Evolutionary conservation across 164 flowering plant genomes (phyloP), one percentile per base, ranked within the genome.

Genomic region (Piper longum): DNA sequence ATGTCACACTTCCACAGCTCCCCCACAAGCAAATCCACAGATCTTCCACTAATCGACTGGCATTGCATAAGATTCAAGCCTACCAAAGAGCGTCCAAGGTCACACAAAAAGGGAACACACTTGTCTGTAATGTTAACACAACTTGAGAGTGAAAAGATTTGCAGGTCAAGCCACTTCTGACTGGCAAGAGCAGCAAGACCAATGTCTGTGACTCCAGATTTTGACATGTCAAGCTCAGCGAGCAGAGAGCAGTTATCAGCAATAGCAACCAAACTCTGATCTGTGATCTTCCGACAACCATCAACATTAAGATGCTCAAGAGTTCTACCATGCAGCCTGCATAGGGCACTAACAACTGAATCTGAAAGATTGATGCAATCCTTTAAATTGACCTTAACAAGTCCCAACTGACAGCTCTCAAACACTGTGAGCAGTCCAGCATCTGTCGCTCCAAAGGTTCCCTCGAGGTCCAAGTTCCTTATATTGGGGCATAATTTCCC

Each of bases 11-110:
- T 73, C 86, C 85, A 82, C 26, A 88, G 76, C 52, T 66, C 71
- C 66, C 73, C 82, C 59, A 67, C 73, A 43, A 88, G 87, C 54
- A 66, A 26, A 66, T 74, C 88, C 5, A 81, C 74, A 18, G 75
- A 52, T 64, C 71, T 68, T 63, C 73, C 71, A 81, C 80, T 80
- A 64, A 89, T 72, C 43, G 80, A 65, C 62, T 70, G 73, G 79
- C 96, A 89, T 54, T 75, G 70, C 67, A 81, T 85, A 58, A 89
- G 81, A 64, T 87, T 89, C 83, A 89, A 73, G 0, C 96, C 93
- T 54, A 82, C 62, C 5, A 89, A 73, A n/a, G 79, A 79, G 59
- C 66, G 60, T 4, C 86, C 87, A 73, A 89, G 45, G 54, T 78
- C 74, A 43, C 64, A 66, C 54, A 89, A 75, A 64, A 61, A 74